Conservation (phyloP, 2,329 filamentous ascomycete species). For the Shiraia bambusicola region DNA sequence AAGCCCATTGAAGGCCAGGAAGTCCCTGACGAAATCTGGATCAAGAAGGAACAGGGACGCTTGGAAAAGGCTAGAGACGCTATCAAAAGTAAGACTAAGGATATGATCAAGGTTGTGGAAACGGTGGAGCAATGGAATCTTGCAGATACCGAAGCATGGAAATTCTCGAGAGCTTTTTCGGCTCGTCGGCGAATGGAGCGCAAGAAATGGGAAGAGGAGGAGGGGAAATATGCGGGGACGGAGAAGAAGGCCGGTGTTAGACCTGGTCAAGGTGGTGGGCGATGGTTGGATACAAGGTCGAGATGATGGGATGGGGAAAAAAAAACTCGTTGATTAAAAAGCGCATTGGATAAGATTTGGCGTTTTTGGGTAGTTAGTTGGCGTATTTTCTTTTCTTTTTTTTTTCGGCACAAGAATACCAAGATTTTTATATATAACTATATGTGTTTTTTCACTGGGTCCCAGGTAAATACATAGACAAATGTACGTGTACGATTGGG, state of each 20-base stretch:
- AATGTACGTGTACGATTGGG: no score
- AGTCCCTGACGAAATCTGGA: constrained; percentile 55
- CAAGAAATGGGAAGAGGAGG: constrained; percentile 68
- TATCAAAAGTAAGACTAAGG: constrained; percentile 37
- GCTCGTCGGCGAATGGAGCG: constrained; percentile 65
- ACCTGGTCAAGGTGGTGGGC: constrained; percentile 31
- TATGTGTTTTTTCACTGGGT: no score
- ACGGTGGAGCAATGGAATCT: constrained; percentile 57
- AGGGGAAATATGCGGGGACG: constrained; percentile 64
- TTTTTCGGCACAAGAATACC: no score
- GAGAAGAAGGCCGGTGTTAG: constrained; percentile 57
- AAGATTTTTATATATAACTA: no score
- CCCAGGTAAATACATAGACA: no score
- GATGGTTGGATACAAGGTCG: constrained; percentile 34
- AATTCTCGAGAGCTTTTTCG: constrained; percentile 68
- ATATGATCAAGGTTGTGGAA: constrained; percentile 39
- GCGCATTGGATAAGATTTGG: no score
- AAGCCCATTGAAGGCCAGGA: constrained; percentile 54
- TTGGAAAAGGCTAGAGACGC: constrained; percentile 55
- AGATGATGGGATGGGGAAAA: neutral
- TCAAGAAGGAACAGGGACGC: constrained; percentile 57
- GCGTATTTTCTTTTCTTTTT: no score
- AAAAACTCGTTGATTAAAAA: constrained; percentile 5
- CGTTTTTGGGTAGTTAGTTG: no score
- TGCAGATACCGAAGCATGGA: constrained; percentile 76